Percentiles rank a stretch among this genome's conserved stretches.
Evolutionary conservation across 495 filamentous ascomycete species (phyloP).

Genomic region (Pseudoneurospora amorphoporcata): DNA sequence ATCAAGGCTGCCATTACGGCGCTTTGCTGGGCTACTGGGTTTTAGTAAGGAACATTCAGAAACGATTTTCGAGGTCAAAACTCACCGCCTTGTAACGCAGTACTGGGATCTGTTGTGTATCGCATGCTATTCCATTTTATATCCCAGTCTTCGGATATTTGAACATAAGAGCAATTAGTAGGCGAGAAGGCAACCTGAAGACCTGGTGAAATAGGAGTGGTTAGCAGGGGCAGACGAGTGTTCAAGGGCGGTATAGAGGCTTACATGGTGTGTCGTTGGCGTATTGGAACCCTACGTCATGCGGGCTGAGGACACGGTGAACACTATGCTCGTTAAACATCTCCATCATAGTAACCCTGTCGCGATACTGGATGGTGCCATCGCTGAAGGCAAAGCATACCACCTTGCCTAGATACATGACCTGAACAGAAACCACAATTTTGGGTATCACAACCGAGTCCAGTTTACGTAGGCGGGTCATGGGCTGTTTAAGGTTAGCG

Average conservation of each 20-base stretch:
- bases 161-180: conserved; percentile 56
- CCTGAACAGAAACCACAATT: conserved; percentile 54
- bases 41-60: background rate
- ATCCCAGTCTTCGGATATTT: conserved; percentile 54
- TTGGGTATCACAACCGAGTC: conserved; percentile 56
- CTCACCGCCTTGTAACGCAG: conserved; percentile 34
- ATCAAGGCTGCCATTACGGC: conserved; percentile 30
- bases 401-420: conserved; percentile 55
- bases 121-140: conserved; percentile 54
- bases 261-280: conserved; percentile 38
- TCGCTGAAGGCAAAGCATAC: conserved; percentile 64
- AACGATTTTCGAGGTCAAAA: background rate
- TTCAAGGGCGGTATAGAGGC: conserved; percentile 13
- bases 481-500: conserved; percentile 33
- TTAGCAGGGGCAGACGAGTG: conserved; percentile 13
- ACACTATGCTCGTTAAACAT: conserved; percentile 52
- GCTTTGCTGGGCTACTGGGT: conserved; percentile 26
- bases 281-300: conserved; percentile 67
- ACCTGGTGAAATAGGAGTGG: conserved; percentile 26
- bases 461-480: conserved; percentile 51
- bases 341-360: conserved; percentile 56
- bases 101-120: conserved; percentile 34
- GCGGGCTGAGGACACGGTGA: conserved; percentile 53
- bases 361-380: conserved; percentile 66
- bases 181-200: conserved; percentile 64